phyloP scores from a whole-genome alignment of 2,329 filamentous ascomycete species.

The Fusarium torulosum region DNA sequence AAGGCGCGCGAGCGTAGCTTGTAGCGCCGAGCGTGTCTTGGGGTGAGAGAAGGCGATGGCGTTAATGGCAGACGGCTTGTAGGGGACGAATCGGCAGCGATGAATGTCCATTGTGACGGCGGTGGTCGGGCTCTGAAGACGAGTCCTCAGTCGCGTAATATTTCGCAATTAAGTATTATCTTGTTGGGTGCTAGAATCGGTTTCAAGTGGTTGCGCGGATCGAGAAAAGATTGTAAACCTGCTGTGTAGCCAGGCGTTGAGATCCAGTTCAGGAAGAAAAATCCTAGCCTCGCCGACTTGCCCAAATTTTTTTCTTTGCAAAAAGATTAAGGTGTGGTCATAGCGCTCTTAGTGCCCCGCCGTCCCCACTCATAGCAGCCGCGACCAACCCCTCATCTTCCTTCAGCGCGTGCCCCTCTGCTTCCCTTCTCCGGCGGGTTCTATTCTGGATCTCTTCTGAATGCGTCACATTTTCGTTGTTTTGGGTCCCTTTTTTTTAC shows the following conservation, averaged over 20 bases:
- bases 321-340: constrained; percentile 52
- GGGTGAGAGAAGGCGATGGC: constrained; percentile 93
- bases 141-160: constrained; percentile 17
- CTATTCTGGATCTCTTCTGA: constrained; percentile 28
- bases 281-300: constrained; percentile 47
- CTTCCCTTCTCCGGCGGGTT: constrained; percentile 25
- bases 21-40: constrained; percentile 59
- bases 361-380: constrained; percentile 42
- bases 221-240: constrained; percentile 20
- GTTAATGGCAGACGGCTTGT: constrained; percentile 92
- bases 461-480: constrained; percentile 38
- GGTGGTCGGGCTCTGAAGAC: constrained; percentile 12
- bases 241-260: constrained; percentile 48
- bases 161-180: constrained; percentile 2
- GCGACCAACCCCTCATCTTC: constrained; percentile 35
- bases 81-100: constrained; percentile 95
- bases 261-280: constrained; percentile 48
- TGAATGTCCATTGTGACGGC: constrained; percentile 85
- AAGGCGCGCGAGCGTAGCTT: constrained; percentile 74
- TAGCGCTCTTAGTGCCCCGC: constrained; percentile 51
- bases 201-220: constrained; percentile 15
- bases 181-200: not conserved
- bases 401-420: constrained; percentile 26
- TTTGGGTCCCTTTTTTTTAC: constrained; percentile 16
- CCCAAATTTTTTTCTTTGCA: constrained; percentile 52